Evolutionary conservation across 1,284 basidiomycete species (phyloP).

Genomic region (Tetrapyrgos nigripes): DNA sequence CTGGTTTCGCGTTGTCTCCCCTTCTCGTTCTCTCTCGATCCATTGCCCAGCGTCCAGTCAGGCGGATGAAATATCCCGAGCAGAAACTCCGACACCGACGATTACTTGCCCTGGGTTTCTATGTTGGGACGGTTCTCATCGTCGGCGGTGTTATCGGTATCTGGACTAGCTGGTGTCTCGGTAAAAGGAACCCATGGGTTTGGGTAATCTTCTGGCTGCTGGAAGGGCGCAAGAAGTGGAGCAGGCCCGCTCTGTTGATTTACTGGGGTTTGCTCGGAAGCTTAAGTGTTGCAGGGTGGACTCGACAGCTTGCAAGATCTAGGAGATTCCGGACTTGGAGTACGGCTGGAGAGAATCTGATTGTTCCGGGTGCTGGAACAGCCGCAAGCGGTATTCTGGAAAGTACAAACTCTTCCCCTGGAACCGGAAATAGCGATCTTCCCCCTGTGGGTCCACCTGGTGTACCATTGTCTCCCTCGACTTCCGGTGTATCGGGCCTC

Average conservation of each 20-base stretch:
- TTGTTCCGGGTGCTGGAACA: slow-evolving; percentile 25
- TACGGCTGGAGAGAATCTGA: slow-evolving; percentile 43
- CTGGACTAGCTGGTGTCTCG: slow-evolving; percentile 92
- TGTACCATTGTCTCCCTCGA: slow-evolving; percentile 10
- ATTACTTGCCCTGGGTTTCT: slow-evolving; percentile 88
- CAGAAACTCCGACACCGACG: slow-evolving; percentile 88
- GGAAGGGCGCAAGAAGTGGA: slow-evolving; percentile 82
- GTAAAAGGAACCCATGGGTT: slow-evolving; percentile 87
- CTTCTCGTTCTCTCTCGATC: slow-evolving; percentile 92
- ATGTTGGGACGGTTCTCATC: slow-evolving; percentile 79
- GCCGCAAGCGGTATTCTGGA: background rate
- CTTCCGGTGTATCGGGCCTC: slow-evolving; percentile 25
- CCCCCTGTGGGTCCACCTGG: background rate
- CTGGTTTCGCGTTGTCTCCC: slow-evolving; percentile 94
- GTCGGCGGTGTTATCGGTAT: slow-evolving; percentile 88
- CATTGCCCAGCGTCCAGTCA: slow-evolving; percentile 90
- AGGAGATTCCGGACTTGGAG: slow-evolving; percentile 66
- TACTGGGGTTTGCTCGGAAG: slow-evolving; percentile 89
- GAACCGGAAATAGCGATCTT: background rate
- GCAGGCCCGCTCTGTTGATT: slow-evolving; percentile 76
- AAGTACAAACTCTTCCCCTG: background rate
- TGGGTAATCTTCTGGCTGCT: slow-evolving; percentile 84
- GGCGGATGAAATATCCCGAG: slow-evolving; percentile 87
- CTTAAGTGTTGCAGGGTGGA: slow-evolving; percentile 93
- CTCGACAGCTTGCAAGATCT: slow-evolving; percentile 81